Conservation (phyloP, 2,329 filamentous ascomycete species). For the Aspergillus chevalieri region DNA sequence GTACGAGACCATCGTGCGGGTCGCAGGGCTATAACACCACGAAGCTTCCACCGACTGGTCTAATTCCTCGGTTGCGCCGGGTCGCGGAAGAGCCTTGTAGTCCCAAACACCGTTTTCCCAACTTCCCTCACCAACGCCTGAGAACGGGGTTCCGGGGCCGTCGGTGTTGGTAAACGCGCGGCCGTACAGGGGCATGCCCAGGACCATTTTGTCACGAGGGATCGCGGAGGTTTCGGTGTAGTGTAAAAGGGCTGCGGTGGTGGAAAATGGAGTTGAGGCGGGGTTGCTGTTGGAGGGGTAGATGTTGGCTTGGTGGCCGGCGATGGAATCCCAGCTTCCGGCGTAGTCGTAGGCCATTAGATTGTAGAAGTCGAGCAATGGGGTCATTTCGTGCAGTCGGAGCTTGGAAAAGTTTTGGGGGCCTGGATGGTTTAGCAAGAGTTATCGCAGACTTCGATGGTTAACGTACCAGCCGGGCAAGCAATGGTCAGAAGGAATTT, state of each 20-base stretch:
- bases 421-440: slow-evolving; percentile 19
- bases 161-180: slow-evolving; percentile 76
- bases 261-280: slow-evolving; percentile 69
- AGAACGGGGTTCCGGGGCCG: slow-evolving; percentile 65
- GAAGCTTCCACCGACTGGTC: slow-evolving; percentile 63
- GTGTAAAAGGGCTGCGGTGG: slow-evolving; percentile 60
- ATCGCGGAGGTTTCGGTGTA: slow-evolving; percentile 62
- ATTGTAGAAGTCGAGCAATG: slow-evolving; percentile 50
- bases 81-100: slow-evolving; percentile 73
- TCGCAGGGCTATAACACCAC: slow-evolving; percentile 65
- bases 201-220: slow-evolving; percentile 63
- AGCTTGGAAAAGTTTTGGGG: slow-evolving; percentile 38
- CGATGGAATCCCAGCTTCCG: slow-evolving; percentile 67
- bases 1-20: slow-evolving; percentile 68
- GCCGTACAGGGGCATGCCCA: slow-evolving; percentile 96
- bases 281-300: slow-evolving; percentile 56
- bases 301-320: slow-evolving; percentile 80
- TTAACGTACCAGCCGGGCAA: slow-evolving; percentile 38
- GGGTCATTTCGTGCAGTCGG: slow-evolving; percentile 40
- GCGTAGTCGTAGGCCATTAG: slow-evolving; percentile 81
- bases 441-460: background rate
- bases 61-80: slow-evolving; percentile 57
- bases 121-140: slow-evolving; percentile 63
- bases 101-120: slow-evolving; percentile 87
- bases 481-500: slow-evolving; percentile 47